A percentile compares a stretch with the other conserved stretches of the same genome.
Conservation (phyloP, 2,329 filamentous ascomycete genomes). For the Drechslera avenae region DNA sequence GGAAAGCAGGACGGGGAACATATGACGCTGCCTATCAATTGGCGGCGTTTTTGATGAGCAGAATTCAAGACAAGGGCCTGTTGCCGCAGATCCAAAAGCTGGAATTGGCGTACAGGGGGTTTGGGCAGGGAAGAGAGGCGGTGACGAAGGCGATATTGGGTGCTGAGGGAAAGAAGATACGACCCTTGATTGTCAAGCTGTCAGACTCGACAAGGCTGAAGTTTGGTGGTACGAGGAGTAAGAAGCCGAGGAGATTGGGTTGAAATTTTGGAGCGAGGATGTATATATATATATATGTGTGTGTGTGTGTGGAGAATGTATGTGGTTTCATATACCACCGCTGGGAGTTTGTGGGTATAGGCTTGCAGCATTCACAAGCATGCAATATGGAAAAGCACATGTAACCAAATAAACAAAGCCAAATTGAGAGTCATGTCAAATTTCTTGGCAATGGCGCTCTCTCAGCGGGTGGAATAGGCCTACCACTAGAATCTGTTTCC, state of each 20-base stretch:
- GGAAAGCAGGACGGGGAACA: conserved; percentile 75
- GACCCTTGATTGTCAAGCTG: conserved; percentile 76
- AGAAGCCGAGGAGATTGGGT: conserved; percentile 80
- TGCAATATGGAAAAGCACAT: conserved; percentile 5
- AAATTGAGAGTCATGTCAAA: conserved; percentile 37
- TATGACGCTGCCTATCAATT: conserved; percentile 96
- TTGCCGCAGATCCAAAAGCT: conserved; percentile 75
- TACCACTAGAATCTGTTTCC: conserved; percentile 51
- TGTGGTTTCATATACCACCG: not conserved
- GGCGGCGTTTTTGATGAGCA: conserved; percentile 78
- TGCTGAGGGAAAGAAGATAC: conserved; percentile 76
- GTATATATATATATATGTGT: no score
- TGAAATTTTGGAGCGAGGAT: conserved; percentile 47
- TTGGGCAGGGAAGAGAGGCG: conserved; percentile 85
- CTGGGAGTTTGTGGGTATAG: not conserved
- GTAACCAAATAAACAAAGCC: conserved; percentile 3
- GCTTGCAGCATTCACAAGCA: not conserved
- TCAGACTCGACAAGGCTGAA: conserved; percentile 89
- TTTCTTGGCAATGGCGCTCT: conserved; percentile 51
- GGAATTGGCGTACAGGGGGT: conserved; percentile 83
- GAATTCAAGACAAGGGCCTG: conserved; percentile 81
- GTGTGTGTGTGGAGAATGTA: not conserved
- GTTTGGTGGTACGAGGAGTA: conserved; percentile 91
- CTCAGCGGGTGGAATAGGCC: conserved; percentile 52
- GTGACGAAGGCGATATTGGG: conserved; percentile 88